These are phyloP conservation scores for Cicer arietinum DNA, from an alignment of 306 rosid species.

Conservation along the genomic window DNA sequence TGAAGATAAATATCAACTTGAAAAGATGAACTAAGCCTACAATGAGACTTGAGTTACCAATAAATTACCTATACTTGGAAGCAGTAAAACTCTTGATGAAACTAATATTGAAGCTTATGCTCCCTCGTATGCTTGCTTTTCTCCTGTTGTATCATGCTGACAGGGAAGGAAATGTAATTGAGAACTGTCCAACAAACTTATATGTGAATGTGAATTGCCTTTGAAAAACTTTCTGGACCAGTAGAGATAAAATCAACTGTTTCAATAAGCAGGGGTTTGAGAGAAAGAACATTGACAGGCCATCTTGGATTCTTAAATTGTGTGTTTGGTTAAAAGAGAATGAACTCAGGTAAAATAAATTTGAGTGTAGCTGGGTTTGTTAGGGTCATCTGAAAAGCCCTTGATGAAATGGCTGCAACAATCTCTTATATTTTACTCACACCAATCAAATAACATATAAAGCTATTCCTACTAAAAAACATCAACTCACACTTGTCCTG, in stretches of 20 bases:
- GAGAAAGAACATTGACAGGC: not conserved
- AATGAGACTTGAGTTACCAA: not conserved
- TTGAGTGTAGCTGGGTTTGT: not conserved
- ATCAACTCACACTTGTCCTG: not conserved
- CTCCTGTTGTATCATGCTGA: not conserved
- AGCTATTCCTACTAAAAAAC: not conserved
- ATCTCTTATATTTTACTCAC: not conserved
- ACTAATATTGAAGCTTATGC: not conserved
- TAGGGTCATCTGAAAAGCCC: not conserved
- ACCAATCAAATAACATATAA: not conserved
- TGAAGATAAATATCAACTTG: not conserved
- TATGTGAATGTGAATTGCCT: not conserved
- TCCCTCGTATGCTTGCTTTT: not conserved
- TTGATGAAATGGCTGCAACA: not conserved
- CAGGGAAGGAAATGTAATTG: not conserved
- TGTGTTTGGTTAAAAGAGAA: not conserved
- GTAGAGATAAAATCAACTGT: not conserved
- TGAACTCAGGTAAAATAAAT: not conserved
- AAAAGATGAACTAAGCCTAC: not conserved
- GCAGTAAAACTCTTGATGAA: not conserved
- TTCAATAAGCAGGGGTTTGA: not conserved
- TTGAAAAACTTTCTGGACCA: not conserved
- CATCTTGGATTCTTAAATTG: not conserved
- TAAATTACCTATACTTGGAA: not conserved
- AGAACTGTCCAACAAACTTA: slow-evolving; percentile 7